Evolutionary conservation across 1,139 yeast species (phyloP).

Genomic region (Suhomyces guaymorum): DNA sequence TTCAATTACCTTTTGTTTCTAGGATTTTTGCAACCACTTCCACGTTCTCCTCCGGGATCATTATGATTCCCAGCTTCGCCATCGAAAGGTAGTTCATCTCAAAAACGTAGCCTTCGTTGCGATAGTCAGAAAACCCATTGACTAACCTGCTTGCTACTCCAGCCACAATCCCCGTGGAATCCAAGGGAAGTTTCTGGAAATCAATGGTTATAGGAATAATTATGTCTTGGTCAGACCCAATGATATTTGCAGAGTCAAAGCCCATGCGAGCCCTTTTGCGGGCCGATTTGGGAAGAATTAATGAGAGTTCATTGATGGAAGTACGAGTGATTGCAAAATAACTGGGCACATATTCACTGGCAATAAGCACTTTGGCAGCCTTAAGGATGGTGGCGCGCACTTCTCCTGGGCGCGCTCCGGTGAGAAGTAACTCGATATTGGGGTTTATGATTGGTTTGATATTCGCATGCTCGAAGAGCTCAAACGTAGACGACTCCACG

Average conservation of each 20-base stretch:
- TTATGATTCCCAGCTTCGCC: conserved; percentile 60
- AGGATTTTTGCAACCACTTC: conserved; percentile 16
- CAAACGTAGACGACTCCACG: conserved; percentile 29
- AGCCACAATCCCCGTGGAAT: conserved; percentile 67
- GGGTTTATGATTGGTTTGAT: conserved; percentile 50
- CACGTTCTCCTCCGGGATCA: conserved; percentile 58
- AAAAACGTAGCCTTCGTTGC: conserved; percentile 26
- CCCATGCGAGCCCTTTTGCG: conserved; percentile 39
- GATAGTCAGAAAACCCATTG: conserved; percentile 28
- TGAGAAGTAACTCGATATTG: conserved; percentile 48
- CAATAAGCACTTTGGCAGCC: conserved; percentile 32
- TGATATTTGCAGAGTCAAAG: conserved; percentile 42
- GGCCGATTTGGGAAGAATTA: conserved; percentile 52
- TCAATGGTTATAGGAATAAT: conserved; percentile 61
- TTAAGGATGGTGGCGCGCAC: conserved; percentile 40
- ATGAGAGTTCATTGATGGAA: conserved; percentile 53
- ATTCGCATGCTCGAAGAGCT: conserved; percentile 38
- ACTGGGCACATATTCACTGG: conserved; percentile 37
- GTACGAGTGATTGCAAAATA: conserved; percentile 64
- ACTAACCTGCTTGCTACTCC: conserved; percentile 59
- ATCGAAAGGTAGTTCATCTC: conserved; percentile 66
- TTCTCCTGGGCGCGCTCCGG: conserved; percentile 61
- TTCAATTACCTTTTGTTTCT: too few species aligned
- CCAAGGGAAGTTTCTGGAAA: conserved; percentile 55
- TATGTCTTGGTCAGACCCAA: conserved; percentile 60